A percentile compares a stretch with the other conserved stretches of the same genome.
These are phyloP conservation scores for Wickerhamiella infanticola DNA, from an alignment of 1,139 yeast species.

Conservation along the genomic window DNA sequence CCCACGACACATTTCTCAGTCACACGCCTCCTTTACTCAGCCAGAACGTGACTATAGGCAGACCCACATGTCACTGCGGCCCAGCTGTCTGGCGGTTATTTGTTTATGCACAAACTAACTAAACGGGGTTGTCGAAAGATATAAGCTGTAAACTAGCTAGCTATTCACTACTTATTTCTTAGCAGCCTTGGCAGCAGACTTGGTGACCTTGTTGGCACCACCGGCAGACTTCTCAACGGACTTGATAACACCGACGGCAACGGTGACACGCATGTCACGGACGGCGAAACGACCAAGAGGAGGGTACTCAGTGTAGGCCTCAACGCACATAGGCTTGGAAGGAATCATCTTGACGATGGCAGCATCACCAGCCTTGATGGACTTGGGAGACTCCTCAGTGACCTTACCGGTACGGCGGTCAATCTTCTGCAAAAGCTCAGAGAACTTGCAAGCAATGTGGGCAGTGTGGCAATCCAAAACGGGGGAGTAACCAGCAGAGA, in stretches of 20 bases:
- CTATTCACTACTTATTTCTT: slow-evolving; percentile 53
- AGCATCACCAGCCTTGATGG: slow-evolving; percentile 87
- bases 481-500: slow-evolving; percentile 87
- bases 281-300: slow-evolving; percentile 99
- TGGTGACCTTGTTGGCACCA: slow-evolving; percentile 98
- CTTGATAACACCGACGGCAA: slow-evolving; percentile 99
- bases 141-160: not conserved
- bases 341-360: slow-evolving; percentile 85
- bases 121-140: not conserved
- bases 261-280: slow-evolving; percentile 99
- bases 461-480: slow-evolving; percentile 92
- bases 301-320: slow-evolving; percentile 94
- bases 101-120: too few species aligned
- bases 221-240: slow-evolving; percentile 79
- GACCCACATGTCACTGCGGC: too few species aligned
- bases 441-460: slow-evolving; percentile 88
- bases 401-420: slow-evolving; percentile 91
- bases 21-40: too few species aligned
- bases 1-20: too few species aligned
- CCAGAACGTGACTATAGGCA: too few species aligned
- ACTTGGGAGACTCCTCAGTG: slow-evolving; percentile 70
- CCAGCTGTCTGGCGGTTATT: too few species aligned
- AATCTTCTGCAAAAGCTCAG: slow-evolving; percentile 69
- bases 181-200: slow-evolving; percentile 98
- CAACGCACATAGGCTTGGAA: slow-evolving; percentile 96